Evolutionary conservation across 305 asterid species (phyloP), one percentile per base, ranked within the genome.

Genomic region (Rubia peregrina): DNA sequence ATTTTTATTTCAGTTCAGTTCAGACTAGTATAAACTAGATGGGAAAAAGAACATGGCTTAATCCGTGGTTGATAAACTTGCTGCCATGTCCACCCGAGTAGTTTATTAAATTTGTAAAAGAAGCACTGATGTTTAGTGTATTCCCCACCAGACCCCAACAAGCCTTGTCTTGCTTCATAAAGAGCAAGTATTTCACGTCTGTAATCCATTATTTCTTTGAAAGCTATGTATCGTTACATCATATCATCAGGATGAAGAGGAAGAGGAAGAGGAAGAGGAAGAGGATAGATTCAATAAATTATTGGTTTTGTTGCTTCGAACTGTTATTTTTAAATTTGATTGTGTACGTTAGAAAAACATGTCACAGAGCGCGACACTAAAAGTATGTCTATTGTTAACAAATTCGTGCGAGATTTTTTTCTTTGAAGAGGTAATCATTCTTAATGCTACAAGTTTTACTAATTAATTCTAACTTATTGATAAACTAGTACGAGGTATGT

Each of bases 141-240:
- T 67, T 53, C 63, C 64, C 53, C 64, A 67, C 69, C 73, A 12
- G 43, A 61, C 61, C 77, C 59, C 43, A 48, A 19, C 61, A 12
- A 61, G 69, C 56, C 26, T 65, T 67, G 55, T 59, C 55, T 44
- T 67, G 65, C 68, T 73, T 43, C 48, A n/a, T 8, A 44, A n/a
- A 57, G n/a, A 13, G 68, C 49, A 33, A 57, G 77, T 67, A 30
- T 60, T 59, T 68, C 73, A 60, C 61, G 68, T n/a, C 71, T 67
- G 77, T 56, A 67, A 56, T 73, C 67, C 77, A 67, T 67, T 67
- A 67, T 56, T 69, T 59, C 9, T 44, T n/a, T 9, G 43, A 53
- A 74, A 41, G 26, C 17, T n/a, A 56, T 40, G 40, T 41, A 55
- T 56, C 22, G 48, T 36, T 66, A 33, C 68, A 57, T 44, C 65